Base-by-base conservation (phyloP, 176 grass and related monocot species). In the Bolboschoenus planiculmis region DNA sequence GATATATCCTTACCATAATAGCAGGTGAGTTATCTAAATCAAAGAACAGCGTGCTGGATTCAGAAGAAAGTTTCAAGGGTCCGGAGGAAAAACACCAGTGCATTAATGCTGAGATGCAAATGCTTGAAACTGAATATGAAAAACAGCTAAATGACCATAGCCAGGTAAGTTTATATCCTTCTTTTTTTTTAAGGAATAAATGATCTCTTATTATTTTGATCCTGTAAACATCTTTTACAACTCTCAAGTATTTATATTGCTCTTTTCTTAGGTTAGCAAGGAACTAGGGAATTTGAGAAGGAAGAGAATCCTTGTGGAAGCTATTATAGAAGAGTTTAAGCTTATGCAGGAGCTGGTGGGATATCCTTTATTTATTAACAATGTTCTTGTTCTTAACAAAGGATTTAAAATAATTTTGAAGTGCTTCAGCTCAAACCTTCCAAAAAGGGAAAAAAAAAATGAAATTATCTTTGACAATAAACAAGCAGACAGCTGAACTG, bases 301-400 rank as follows among this genome's bases (percentile, higher is more conserved):
- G 39, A 98, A 85, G 82, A 85, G 84, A 85, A 80, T 74, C 50
- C 90, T 93, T 47, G 86, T 91, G 84, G 89, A 87, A 64, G 84
- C 89, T 83, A 82, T 95, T n/a, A 87, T 91, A 85, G 83, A 67
- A 85, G 88, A 91, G 79, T 90, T 21, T 43, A 95, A 90, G 68
- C 79, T 74, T 79, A 51, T 93, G 84, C 62, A 90, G 81, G 87
- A 91, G 81, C n/a, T 95, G 13, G 55, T 85, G 39, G 84, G 56
- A 98, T 98, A 95, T 98, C 92, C 92, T 90, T 84, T 87, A 26
- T 48, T 10, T 85, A 14, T 39, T 3, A 58, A 37, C 31, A 27
- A 40, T 10, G 57, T 55, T 48, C 1, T 62, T 39, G 48, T 24
- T 43, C 39, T 10, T 83, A 34, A 5, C 51, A 62, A 78, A 78